Base-by-base conservation (phyloP, 2,329 filamentous ascomycete genomes). In the Cercospora janseana region DNA sequence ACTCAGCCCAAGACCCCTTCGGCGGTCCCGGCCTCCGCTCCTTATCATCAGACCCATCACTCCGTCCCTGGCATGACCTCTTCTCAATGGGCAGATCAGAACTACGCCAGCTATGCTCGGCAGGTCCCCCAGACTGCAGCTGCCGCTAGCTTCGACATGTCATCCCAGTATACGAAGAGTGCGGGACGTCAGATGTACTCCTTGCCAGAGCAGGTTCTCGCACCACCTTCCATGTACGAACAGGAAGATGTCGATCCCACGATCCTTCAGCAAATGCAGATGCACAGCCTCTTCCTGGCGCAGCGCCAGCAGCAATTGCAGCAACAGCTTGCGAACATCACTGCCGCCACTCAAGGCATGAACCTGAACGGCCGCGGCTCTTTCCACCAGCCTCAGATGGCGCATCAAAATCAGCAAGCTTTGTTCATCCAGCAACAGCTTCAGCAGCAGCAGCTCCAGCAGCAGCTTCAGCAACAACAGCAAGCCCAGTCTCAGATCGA, bases 291-390 rank as follows among this genome's bases (percentile, higher is more conserved):
- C 67, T 95, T 94, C 66, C 79, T 98, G 43, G 89, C 90, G 31
- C 89, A 95, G 66, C 91, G 95, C 72, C 92, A 97, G 72, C 90
- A 95, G 73, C 86, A 88, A 58, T 82, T 97, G 45, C 91, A 97
- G 72, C 91, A 96, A 73, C 90, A 97, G 73, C 79, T 97, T 59
- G 81, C 89, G 60, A 87, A 76, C 58, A 83, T 96, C 18, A 93
- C 92, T 64, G 83, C 85, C 45, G 87, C 87, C 28, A 86, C 88
- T 53, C 86, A 90, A 68, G 82, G 81, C 58, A 75, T 95, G 72
- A 89, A 79, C 69, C 68, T 95, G 52, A 84, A 78, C 65, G 63
- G 57, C 32, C 52, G 49, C 35, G 51, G 46, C 9, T 51, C 56
- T 23, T 55, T 55, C 49, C 58, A 58, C 42, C 63, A 65, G 51